phyloP scores from a whole-genome alignment of 78 protist species.

The Dictyostelium intermedium region DNA sequence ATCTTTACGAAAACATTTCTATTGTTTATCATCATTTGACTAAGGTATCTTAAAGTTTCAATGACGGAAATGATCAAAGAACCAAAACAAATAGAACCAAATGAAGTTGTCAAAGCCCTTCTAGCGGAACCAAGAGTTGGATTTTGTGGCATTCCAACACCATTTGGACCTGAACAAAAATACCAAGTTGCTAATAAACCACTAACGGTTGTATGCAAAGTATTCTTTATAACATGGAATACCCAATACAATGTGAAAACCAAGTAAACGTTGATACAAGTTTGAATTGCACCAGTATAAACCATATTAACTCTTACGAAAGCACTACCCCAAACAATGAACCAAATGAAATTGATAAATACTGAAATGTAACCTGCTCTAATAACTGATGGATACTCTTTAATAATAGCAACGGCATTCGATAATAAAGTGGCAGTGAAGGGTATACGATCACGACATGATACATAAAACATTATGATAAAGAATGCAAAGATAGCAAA shows the following conservation, averaged over 20 bases:
- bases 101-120: conserved; percentile 80
- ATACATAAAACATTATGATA: neutral
- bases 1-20: neutral
- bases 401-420: neutral
- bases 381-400: conserved; percentile 34
- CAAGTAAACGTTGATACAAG: conserved; percentile 24
- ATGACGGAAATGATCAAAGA: conserved; percentile 76
- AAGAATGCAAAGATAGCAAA: neutral
- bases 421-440: conserved; percentile 55
- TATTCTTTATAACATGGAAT: conserved; percentile 80
- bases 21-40: neutral
- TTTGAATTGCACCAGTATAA: neutral
- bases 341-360: conserved; percentile 47
- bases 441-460: conserved; percentile 22
- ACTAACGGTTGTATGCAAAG: conserved; percentile 78
- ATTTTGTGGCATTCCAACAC: conserved; percentile 26
- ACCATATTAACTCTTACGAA: neutral
- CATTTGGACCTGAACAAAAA: conserved; percentile 47
- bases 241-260: conserved; percentile 85
- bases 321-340: neutral
- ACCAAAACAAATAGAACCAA: conserved; percentile 91
- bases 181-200: conserved; percentile 88
- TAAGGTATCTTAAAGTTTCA: conserved; percentile 51
- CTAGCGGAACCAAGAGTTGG: conserved; percentile 54
- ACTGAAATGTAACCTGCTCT: conserved; percentile 15